Evolutionary conservation across 345 rosid genomes (phyloP), one percentile per base, ranked within the genome.

Genomic region (Odontarrhena argentea): DNA sequence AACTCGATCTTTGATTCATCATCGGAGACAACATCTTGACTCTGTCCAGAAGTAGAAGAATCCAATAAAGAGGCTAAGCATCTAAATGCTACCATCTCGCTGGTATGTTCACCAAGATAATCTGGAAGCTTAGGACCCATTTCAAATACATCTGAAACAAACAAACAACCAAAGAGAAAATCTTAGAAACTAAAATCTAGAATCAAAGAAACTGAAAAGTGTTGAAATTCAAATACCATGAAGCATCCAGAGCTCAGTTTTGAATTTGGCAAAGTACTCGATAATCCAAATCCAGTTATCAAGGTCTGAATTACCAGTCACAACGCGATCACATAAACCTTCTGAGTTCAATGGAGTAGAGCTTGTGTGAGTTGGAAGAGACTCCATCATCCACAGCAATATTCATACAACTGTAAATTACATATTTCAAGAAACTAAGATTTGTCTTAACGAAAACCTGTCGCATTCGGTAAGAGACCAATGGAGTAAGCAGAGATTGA

Each of bases 51-150:
- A 55, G 36, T 46, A 7, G 71, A 51, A 46, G 13, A 60, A 68
- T 47, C 60, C 61, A 40, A 74, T 35, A 74, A 41, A 32, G 73
- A 74, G 0, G 65, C 65, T 9, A 74, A 62, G 42, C 78, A 74
- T 62, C 78, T 68, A 43, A 74, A 68, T 61, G 78, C 78, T 13
- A 74, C 74, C 78, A 68, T 68, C 54, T 74, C 74, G 34, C 55
- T 62, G 14, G 69, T 55, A 4, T 25, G 24, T 60, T 74, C 69
- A 61, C 78, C 78, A 4, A 74, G 58, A 55, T 74, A 0, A 62
- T 74, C 74, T 32, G 78, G 74, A 34, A 74, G 48, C 65, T 74
- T 55, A 43, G 74, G 74, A 54, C 34, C 53, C 74, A 68, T 61
- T 49, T 74, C 69, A 68, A 74, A 74, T 1, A 68, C 64, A 68